Conservation (phyloP, 179 eudicot genomes). For the Beta corolliflora region DNA sequence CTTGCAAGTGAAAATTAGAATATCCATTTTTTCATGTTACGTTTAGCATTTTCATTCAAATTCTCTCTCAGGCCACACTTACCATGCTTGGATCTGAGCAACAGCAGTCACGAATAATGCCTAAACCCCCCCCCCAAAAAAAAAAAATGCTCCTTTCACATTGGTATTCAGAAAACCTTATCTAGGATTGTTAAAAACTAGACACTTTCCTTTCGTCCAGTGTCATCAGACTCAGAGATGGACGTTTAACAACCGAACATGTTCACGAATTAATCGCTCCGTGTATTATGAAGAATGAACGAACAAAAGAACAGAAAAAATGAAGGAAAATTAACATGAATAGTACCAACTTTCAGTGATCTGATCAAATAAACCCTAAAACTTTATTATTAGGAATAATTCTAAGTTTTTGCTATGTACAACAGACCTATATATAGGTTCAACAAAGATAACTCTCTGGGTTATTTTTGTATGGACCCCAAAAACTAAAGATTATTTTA, state of each 20-base stretch:
- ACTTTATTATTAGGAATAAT: too few relatives aligned
- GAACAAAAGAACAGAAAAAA: background rate
- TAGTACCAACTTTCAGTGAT: too few relatives aligned
- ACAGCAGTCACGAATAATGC: background rate
- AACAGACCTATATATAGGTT: too few relatives aligned
- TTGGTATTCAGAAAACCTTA: background rate
- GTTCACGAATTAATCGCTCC: background rate
- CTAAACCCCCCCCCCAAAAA: background rate
- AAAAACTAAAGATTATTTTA: too few relatives aligned
- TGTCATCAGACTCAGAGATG: background rate
- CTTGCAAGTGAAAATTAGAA: background rate
- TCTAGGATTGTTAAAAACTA: background rate
- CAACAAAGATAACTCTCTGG: too few relatives aligned
- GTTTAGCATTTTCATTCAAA: background rate
- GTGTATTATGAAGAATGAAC: background rate
- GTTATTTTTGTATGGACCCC: too few relatives aligned
- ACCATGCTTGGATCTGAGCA: background rate
- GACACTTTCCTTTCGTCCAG: background rate
- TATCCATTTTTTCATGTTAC: slow-evolving; percentile 6
- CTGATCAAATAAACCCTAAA: too few relatives aligned
- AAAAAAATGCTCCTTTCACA: background rate
- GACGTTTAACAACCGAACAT: too few relatives aligned
- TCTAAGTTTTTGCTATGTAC: too few relatives aligned
- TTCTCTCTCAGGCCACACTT: background rate
- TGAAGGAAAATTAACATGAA: too few relatives aligned